phyloP scores from a whole-genome alignment of 495 filamentous ascomycete genomes.

The Annulohypoxylon bovei region DNA sequence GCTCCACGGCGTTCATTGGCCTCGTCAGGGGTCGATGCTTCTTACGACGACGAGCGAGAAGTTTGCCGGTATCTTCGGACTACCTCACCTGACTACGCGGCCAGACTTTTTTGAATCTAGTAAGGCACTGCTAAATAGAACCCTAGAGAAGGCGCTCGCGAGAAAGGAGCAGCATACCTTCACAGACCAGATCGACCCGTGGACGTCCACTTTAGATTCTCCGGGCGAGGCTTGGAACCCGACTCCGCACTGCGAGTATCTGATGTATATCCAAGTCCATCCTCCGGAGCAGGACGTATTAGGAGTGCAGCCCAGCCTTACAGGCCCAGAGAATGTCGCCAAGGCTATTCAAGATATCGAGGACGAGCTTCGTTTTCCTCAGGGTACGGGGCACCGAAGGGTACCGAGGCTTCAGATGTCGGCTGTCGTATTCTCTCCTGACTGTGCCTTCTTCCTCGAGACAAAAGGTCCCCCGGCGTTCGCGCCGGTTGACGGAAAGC shows the following conservation, averaged over 20 bases:
- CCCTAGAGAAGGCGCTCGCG: conserved; percentile 71
- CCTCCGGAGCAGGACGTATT: conserved; percentile 59
- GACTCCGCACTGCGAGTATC: conserved; percentile 84
- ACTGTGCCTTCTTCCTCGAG: conserved; percentile 91
- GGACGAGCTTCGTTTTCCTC: conserved; percentile 83
- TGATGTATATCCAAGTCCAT: conserved; percentile 88
- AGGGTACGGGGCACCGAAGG: conserved; percentile 75
- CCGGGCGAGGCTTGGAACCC: conserved; percentile 66
- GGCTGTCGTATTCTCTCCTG: conserved; percentile 88
- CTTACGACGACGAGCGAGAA: conserved; percentile 91
- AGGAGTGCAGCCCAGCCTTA: conserved; percentile 40
- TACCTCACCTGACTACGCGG: conserved; percentile 83
- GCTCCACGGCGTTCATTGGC: conserved; percentile 85
- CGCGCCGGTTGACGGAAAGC: conserved; percentile 68
- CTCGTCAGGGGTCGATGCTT: conserved; percentile 75
- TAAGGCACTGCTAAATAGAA: conserved; percentile 73
- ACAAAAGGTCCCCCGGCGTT: conserved; percentile 83
- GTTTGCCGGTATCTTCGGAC: conserved; percentile 85
- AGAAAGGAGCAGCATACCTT: conserved; percentile 63
- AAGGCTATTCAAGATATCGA: conserved; percentile 74
- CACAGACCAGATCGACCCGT: conserved; percentile 61
- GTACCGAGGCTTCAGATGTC: conserved; percentile 82
- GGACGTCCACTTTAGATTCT: conserved; percentile 68
- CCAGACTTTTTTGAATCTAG: conserved; percentile 72
- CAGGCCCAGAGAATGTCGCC: conserved; percentile 47